A percentile compares a stretch with the other conserved stretches of the same genome.
Evolutionary conservation across 345 rosid genomes (phyloP).

Genomic region (Isatis tinctoria): DNA sequence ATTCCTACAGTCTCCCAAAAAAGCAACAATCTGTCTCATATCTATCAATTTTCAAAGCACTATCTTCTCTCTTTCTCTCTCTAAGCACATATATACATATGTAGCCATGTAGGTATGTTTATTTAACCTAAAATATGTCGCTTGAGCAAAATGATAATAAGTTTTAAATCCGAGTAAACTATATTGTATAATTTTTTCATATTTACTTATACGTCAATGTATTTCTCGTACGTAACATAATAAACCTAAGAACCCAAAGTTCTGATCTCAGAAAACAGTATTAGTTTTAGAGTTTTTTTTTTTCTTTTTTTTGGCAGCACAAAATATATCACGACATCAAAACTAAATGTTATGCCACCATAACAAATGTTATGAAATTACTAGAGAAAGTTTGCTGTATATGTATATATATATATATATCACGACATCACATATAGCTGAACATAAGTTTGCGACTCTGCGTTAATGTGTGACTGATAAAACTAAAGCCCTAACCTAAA

Average conservation of each 20-base stretch:
- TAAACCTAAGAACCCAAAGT: background rate
- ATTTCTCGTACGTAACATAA: background rate
- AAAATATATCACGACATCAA: no score
- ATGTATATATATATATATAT: background rate
- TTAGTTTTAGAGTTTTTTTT: background rate
- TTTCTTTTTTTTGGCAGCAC: no score
- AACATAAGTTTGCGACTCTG: background rate
- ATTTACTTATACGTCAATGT: background rate
- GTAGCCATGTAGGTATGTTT: background rate
- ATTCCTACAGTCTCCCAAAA: constrained; percentile 52
- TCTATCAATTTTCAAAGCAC: constrained; percentile 41
- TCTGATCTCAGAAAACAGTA: background rate
- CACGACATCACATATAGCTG: background rate
- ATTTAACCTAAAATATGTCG: background rate
- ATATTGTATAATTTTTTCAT: background rate
- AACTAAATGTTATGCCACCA: background rate
- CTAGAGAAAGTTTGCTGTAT: background rate
- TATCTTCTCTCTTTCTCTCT: constrained; percentile 31
- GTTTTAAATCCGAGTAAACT: background rate
- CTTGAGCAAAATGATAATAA: background rate
- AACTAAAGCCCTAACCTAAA: background rate
- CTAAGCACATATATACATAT: background rate
- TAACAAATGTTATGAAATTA: background rate
- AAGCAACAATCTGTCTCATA: constrained; percentile 65
- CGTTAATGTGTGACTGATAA: background rate